These are phyloP conservation scores for Przewalskia tangutica DNA, from an alignment of 257 asterid species.

Conservation along the genomic window DNA sequence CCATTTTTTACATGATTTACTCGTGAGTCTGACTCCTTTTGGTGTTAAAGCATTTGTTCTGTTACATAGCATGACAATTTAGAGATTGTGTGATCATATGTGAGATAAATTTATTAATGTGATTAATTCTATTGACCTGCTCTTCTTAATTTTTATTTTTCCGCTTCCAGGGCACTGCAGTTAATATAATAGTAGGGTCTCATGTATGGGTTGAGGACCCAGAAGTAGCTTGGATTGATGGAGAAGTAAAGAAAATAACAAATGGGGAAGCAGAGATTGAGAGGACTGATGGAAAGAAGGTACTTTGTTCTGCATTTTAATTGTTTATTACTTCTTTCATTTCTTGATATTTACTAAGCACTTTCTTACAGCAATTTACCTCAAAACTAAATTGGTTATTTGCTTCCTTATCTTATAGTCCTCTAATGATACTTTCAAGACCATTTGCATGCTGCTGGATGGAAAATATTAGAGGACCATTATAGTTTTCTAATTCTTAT, in stretches of 20 bases:
- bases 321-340: not conserved
- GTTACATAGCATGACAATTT: not conserved
- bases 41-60: not conserved
- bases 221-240: slow-evolving; percentile 69
- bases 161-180: slow-evolving; percentile 62
- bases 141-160: not conserved
- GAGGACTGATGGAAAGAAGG: slow-evolving; percentile 81
- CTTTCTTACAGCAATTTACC: not conserved
- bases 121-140: not conserved
- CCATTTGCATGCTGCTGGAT: not conserved
- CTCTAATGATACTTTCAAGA: not conserved
- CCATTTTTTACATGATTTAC: too few relatives aligned
- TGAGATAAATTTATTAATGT: not conserved
- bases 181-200: slow-evolving; percentile 86
- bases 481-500: not conserved
- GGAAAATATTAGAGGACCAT: not conserved
- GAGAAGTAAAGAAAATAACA: slow-evolving; percentile 63
- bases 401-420: not conserved
- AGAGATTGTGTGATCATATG: not conserved
- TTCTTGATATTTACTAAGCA: not conserved
- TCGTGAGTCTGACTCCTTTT: not conserved
- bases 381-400: not conserved
- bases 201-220: slow-evolving; percentile 92
- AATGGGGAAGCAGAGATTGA: slow-evolving; percentile 64
- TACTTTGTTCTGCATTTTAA: slow-evolving; percentile 9